Percentiles rank a stretch among this genome's conserved stretches.
phyloP scores from a whole-genome alignment of 768 basidiomycete species.

The Multifurca ochricompacta region DNA sequence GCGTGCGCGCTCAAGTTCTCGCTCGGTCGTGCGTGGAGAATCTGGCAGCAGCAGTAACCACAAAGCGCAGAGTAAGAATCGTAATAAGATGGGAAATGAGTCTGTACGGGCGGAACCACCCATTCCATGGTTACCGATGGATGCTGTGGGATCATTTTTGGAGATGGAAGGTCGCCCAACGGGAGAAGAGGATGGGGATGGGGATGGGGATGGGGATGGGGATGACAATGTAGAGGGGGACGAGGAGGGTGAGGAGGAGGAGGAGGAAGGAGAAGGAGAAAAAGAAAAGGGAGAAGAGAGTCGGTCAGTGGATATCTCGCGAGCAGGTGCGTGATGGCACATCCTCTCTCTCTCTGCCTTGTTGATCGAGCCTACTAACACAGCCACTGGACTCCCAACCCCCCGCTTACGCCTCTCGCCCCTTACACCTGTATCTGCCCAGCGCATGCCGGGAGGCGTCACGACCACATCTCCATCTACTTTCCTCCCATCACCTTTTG shows the following conservation, averaged over 20 bases:
- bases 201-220: not conserved
- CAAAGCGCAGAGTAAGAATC: conserved; percentile 6
- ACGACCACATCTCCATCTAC: not conserved
- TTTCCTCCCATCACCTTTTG: not conserved
- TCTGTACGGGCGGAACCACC: not conserved
- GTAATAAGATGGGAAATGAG: conserved; percentile 11
- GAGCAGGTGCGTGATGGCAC: not conserved
- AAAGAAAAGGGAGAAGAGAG: not conserved
- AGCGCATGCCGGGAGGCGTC: too few species aligned
- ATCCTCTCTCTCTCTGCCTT: not conserved
- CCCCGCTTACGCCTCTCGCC: not conserved
- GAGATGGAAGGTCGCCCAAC: conserved; percentile 16
- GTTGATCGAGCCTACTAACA: not conserved
- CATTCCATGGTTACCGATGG: not conserved
- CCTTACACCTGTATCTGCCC: not conserved
- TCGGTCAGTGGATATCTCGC: not conserved
- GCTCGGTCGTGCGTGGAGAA: not conserved
- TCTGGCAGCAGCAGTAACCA: not conserved
- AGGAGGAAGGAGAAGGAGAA: not conserved
- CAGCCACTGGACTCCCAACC: not conserved
- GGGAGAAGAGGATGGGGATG: conserved; percentile 4
- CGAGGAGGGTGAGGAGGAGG: not conserved
- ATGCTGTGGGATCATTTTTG: conserved; percentile 10
- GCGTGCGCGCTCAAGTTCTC: not conserved
- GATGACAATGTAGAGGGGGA: not conserved